phyloP scores from a whole-genome alignment of 495 filamentous ascomycete genomes.

The Physcia stellaris region DNA sequence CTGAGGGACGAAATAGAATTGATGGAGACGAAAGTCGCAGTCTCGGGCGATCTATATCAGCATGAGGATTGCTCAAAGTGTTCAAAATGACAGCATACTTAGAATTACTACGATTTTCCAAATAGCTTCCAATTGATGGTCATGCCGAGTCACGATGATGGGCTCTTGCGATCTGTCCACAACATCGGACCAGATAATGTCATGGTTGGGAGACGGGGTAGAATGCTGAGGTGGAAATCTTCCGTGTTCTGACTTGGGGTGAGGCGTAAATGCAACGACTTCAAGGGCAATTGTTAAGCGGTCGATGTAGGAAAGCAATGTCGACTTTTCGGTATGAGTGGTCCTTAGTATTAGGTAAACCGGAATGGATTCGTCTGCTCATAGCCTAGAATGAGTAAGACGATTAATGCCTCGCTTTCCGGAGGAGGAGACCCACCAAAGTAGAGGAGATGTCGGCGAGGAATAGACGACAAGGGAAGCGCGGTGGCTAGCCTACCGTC shows the following conservation, averaged over 20 bases:
- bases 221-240: slow-evolving; percentile 10
- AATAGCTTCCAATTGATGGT: too few species aligned
- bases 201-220: slow-evolving; percentile 33
- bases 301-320: slow-evolving; percentile 44
- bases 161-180: slow-evolving; percentile 48
- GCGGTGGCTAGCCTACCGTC: too few species aligned
- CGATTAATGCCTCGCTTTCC: slow-evolving; percentile 15
- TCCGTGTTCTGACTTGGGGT: slow-evolving; percentile 26
- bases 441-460: slow-evolving; percentile 41
- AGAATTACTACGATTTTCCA: too few species aligned
- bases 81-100: too few species aligned
- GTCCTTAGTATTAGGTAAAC: slow-evolving; percentile 61
- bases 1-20: slow-evolving; percentile 63
- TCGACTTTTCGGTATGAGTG: slow-evolving; percentile 44
- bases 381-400: slow-evolving; percentile 50
- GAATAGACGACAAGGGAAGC: slow-evolving; percentile 34
- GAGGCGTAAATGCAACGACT: slow-evolving; percentile 52
- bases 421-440: slow-evolving; percentile 47
- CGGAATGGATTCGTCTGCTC: slow-evolving; percentile 62
- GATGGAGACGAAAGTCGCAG: slow-evolving; percentile 66
- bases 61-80: too few species aligned
- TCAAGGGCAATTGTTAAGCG: slow-evolving; percentile 57
- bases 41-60: too few species aligned
- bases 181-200: slow-evolving; percentile 50
- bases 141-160: slow-evolving; percentile 42